These are phyloP conservation scores for Eutypella sp. DNA, from an alignment of 2,329 filamentous ascomycete species.

Conservation along the genomic window DNA sequence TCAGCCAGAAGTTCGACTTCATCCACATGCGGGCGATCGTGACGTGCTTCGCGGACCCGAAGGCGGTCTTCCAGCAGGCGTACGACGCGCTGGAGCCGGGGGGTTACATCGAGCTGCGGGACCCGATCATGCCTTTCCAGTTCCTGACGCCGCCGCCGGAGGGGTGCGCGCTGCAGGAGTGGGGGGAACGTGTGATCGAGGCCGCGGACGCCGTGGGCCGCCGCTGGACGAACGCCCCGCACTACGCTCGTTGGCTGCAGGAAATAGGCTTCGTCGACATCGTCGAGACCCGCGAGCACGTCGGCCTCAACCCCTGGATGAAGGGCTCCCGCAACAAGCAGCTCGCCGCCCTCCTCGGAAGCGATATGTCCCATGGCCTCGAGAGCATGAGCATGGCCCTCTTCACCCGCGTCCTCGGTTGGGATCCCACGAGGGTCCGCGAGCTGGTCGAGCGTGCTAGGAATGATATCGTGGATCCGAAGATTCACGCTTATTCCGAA, in stretches of 20 bases:
- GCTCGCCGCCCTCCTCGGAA: constrained; percentile 16
- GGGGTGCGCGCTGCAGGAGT: constrained; percentile 16
- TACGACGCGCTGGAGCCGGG: constrained; percentile 14
- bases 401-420: constrained; percentile 19
- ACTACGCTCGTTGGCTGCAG: constrained; percentile 14
- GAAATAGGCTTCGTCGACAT: constrained; percentile 17
- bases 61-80: constrained; percentile 14
- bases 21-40: constrained; percentile 21
- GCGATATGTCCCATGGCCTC: constrained; percentile 16
- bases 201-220: constrained; percentile 15
- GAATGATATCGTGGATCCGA: constrained; percentile 15
- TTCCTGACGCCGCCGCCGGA: constrained; percentile 17
- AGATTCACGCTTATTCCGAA: constrained; percentile 19
- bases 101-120: constrained; percentile 22
- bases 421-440: constrained; percentile 9
- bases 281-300: constrained; percentile 12
- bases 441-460: constrained; percentile 15
- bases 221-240: constrained; percentile 15
- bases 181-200: constrained; percentile 16
- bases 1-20: constrained; percentile 16
- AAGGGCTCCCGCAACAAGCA: constrained; percentile 17
- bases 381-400: constrained; percentile 21
- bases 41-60: constrained; percentile 18
- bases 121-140: constrained; percentile 20
- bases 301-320: constrained; percentile 19